A percentile compares a stretch with the other conserved stretches of the same genome.
Conservation (phyloP, 495 filamentous ascomycete genomes). For the Cladorrhinum samala region DNA sequence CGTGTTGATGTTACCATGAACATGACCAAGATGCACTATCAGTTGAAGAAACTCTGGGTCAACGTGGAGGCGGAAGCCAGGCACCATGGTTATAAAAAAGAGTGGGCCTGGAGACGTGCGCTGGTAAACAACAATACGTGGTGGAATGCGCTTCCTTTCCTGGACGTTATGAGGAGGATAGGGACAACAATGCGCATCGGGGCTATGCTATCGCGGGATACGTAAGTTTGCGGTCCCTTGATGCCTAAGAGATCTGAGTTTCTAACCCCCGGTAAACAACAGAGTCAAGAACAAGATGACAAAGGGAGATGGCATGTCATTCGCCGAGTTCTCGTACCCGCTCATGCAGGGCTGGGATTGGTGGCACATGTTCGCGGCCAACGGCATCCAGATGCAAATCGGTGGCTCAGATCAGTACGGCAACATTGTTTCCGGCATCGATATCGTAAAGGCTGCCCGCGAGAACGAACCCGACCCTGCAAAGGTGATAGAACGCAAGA, state of each 20-base stretch:
- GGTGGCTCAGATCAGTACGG: slow-evolving; percentile 95
- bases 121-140: slow-evolving; percentile 75
- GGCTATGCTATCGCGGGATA: slow-evolving; percentile 82
- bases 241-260: background rate
- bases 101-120: slow-evolving; percentile 57
- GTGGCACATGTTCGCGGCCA: slow-evolving; percentile 65
- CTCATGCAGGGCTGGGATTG: slow-evolving; percentile 96
- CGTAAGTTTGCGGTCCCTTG: slow-evolving; percentile 49
- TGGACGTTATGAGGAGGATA: slow-evolving; percentile 66
- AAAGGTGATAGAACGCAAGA: slow-evolving; percentile 11
- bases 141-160: slow-evolving; percentile 62
- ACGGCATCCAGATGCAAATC: slow-evolving; percentile 72
- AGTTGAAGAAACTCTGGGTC: slow-evolving; percentile 70
- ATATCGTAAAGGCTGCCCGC: slow-evolving; percentile 66
- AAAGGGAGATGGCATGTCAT: slow-evolving; percentile 83
- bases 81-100: slow-evolving; percentile 53
- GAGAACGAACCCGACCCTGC: slow-evolving; percentile 45
- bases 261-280: slow-evolving; percentile 1
- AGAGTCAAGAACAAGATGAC: slow-evolving; percentile 79
- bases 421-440: slow-evolving; percentile 89
- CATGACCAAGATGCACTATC: slow-evolving; percentile 69
- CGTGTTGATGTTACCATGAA: slow-evolving; percentile 56
- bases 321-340: slow-evolving; percentile 89
- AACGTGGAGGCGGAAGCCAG: slow-evolving; percentile 59
- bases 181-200: slow-evolving; percentile 70